These are phyloP conservation scores for Microbotryum intermedium DNA, from an alignment of 1,284 basidiomycete genomes.

Conservation along the genomic window DNA sequence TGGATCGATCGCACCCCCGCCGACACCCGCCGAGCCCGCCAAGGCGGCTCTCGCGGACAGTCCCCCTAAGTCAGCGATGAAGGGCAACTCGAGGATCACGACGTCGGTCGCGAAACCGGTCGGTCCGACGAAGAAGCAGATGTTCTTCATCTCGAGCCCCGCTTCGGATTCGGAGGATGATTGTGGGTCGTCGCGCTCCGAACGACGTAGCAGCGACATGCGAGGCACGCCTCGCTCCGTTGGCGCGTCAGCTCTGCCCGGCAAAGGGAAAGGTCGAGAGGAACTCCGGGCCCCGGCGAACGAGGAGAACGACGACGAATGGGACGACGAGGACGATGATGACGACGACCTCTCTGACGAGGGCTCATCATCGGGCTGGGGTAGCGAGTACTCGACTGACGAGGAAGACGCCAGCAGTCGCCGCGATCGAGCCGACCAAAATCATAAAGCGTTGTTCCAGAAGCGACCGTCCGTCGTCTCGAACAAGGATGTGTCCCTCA, in stretches of 20 bases:
- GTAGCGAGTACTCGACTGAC: conserved; percentile 29
- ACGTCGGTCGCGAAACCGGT: conserved; percentile 2
- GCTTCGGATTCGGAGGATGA: conserved; percentile 25
- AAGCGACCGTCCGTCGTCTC: conserved; percentile 8
- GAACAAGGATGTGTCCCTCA: conserved; percentile 13
- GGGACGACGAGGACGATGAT: conserved; percentile 14
- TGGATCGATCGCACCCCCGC: conserved; percentile 24
- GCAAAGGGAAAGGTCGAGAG: conserved; percentile 3
- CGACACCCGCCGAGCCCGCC: conserved; percentile 10
- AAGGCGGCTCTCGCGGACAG: conserved; percentile 4
- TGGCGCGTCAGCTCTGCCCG: too few species aligned
- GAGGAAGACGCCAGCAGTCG: background rate
- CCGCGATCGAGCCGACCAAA: background rate
- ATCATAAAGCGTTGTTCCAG: conserved; percentile 4
- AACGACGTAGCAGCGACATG: background rate
- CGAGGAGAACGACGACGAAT: conserved; percentile 1
- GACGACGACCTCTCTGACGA: conserved; percentile 9
- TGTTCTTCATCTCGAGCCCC: conserved; percentile 34
- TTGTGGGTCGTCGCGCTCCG: conserved; percentile 4
- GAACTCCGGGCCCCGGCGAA: background rate
- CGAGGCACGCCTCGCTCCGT: too few species aligned
- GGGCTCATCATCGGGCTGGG: conserved; percentile 25
- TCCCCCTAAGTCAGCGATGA: conserved; percentile 3
- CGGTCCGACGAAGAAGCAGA: conserved; percentile 22
- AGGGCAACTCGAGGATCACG: background rate